Conservation (phyloP, 73 alveolate species). For the Tetrahymena thermophila region DNA sequence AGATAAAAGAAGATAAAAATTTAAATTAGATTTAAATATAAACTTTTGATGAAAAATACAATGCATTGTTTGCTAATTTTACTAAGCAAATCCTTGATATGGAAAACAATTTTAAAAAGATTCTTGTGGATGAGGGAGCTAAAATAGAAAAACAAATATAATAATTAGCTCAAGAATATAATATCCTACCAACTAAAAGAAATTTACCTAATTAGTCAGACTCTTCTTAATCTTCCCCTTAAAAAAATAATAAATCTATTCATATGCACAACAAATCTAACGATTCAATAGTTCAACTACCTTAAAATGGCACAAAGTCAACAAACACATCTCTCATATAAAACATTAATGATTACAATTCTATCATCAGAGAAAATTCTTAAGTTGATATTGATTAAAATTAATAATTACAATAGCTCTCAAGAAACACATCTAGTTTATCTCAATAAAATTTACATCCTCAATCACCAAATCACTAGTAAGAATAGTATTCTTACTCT, state of each 20-base stretch:
- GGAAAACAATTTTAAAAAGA: not conserved
- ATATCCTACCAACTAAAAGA: not conserved
- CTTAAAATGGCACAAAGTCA: not conserved
- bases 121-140: not conserved
- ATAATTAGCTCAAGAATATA: not conserved
- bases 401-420: not conserved
- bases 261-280: not conserved
- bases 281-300: not conserved
- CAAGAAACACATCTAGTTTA: not conserved
- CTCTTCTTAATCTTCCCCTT: not conserved
- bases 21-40: not conserved
- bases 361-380: not conserved
- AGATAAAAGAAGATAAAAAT: not conserved
- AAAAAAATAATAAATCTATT: not conserved
- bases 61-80: not conserved
- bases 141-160: not conserved
- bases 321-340: not conserved
- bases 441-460: not conserved
- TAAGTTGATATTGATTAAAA: not conserved
- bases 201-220: not conserved
- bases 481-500: not conserved
- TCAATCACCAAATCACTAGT: not conserved
- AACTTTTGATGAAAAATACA: not conserved
- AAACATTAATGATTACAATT: not conserved
- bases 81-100: not conserved